Conservation (phyloP, 306 rosid species). For the Corylus avellana region DNA sequence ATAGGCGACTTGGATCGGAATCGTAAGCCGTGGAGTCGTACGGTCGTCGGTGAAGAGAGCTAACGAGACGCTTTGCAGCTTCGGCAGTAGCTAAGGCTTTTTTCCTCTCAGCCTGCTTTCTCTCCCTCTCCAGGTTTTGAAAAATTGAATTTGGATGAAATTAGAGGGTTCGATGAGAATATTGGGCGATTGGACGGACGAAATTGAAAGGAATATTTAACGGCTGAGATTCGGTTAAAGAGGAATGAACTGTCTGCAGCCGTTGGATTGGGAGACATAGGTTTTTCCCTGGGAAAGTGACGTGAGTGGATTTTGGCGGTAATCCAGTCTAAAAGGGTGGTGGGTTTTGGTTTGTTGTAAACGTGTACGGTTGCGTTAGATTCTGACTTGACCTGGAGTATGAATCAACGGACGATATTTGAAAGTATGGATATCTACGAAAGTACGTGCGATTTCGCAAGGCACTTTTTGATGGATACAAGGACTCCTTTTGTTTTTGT, state of each 20-base stretch:
- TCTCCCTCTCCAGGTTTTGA: conserved; percentile 51
- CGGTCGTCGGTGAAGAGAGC: neutral
- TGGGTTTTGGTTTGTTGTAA: conserved; percentile 5
- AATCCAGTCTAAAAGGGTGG: conserved; percentile 30
- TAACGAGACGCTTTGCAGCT: neutral
- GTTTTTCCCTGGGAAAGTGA: conserved; percentile 24
- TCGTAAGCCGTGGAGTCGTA: neutral
- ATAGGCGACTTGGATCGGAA: neutral
- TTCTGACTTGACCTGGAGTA: conserved; percentile 1
- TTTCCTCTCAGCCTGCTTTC: conserved; percentile 1
- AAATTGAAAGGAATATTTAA: conserved; percentile 9
- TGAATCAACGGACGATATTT: conserved; percentile 28
- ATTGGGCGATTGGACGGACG: conserved; percentile 2
- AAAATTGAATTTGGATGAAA: conserved; percentile 48
- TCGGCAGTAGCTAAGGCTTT: neutral
- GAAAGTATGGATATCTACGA: conserved; percentile 5
- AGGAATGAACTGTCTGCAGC: neutral
- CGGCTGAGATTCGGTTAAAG: conserved; percentile 22
- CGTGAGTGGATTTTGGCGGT: conserved; percentile 65
- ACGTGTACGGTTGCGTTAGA: conserved; percentile 39
- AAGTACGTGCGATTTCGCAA: neutral
- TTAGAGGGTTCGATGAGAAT: conserved; percentile 31
- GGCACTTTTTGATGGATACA: neutral
- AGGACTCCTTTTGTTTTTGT: no score
- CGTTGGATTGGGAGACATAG: conserved; percentile 42